phyloP scores from a whole-genome alignment of 805 yeast species.

The Ogataea populi-albae region DNA sequence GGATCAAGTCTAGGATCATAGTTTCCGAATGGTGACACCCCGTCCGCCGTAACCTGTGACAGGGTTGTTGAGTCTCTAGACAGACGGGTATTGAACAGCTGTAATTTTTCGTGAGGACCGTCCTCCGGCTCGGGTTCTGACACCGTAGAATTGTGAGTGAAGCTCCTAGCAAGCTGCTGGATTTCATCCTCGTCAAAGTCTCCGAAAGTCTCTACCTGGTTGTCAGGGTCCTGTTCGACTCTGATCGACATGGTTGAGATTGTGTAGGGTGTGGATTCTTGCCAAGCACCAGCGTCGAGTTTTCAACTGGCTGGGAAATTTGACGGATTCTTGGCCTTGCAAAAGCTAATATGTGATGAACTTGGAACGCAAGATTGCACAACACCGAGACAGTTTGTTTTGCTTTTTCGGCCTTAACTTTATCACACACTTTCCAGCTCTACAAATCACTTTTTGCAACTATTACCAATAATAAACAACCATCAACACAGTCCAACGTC shows the following conservation, averaged over 20 bases:
- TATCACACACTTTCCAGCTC: too few species aligned
- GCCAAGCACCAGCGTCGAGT: constrained; percentile 1
- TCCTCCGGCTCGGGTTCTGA: constrained; percentile 1
- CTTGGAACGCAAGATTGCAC: too few species aligned
- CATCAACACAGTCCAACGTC: too few species aligned
- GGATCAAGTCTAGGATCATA: constrained; percentile 47
- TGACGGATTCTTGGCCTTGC: too few species aligned
- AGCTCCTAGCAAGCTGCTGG: constrained; percentile 37
- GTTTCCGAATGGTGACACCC: constrained; percentile 33
- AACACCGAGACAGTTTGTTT: too few species aligned
- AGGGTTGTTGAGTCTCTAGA: constrained; percentile 29
- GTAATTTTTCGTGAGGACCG: constrained; percentile 1
- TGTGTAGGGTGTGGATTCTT: not conserved
- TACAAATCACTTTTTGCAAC: too few species aligned
- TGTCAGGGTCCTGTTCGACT: constrained; percentile 12
- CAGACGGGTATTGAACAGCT: constrained; percentile 30
- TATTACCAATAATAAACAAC: too few species aligned
- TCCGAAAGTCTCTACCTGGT: constrained; percentile 33
- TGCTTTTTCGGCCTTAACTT: too few species aligned
- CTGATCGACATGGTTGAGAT: constrained; percentile 5
- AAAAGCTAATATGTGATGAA: too few species aligned
- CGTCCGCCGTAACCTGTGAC: constrained; percentile 38
- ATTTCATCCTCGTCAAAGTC: constrained; percentile 31
- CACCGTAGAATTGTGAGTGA: constrained; percentile 14
- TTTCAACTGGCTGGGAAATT: too few species aligned